Evolutionary conservation across 805 yeast species (phyloP).

Genomic region (Wickerhamomyces canadensis): DNA sequence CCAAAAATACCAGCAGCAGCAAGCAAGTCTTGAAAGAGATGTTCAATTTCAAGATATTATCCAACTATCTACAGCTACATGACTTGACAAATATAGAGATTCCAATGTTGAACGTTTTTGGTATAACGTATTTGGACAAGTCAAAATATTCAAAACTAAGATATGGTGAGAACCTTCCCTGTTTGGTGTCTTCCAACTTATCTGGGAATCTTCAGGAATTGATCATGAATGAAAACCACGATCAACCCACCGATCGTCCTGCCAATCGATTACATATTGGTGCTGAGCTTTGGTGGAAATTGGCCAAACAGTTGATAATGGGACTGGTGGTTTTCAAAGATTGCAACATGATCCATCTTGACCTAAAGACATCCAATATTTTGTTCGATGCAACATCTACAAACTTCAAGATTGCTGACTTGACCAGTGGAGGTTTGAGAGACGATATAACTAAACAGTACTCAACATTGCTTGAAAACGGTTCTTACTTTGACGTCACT

Average conservation of each 20-base stretch:
- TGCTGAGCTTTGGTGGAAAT: slow-evolving; percentile 26
- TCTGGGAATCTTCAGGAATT: slow-evolving; percentile 20
- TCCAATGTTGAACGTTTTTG: slow-evolving; percentile 17
- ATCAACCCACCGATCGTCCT: slow-evolving; percentile 1
- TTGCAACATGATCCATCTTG: slow-evolving; percentile 38
- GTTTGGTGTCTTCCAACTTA: slow-evolving; percentile 11
- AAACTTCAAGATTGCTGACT: slow-evolving; percentile 40
- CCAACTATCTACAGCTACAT: slow-evolving; percentile 4
- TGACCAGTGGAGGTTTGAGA: slow-evolving; percentile 32
- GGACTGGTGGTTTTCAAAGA: slow-evolving; percentile 23
- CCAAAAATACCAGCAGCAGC: slow-evolving; percentile 8
- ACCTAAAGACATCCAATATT: slow-evolving; percentile 42
- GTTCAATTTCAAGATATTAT: slow-evolving; percentile 14
- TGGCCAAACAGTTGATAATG: slow-evolving; percentile 24
- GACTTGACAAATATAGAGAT: slow-evolving; percentile 4
- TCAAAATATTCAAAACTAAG: slow-evolving; percentile 8
- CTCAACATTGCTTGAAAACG: slow-evolving; percentile 13
- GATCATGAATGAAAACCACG: slow-evolving; percentile 14
- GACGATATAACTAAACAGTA: slow-evolving; percentile 16
- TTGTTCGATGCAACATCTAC: slow-evolving; percentile 23
- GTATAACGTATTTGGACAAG: slow-evolving; percentile 14
- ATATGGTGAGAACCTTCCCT: slow-evolving; percentile 13
- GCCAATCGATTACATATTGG: slow-evolving; percentile 21
- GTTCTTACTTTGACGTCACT: slow-evolving; percentile 28
- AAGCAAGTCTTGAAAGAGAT: slow-evolving; percentile 16